Percentiles rank a stretch among this genome's conserved stretches.
Conservation (phyloP, 2,329 filamentous ascomycete species). For the Aspergillus pseudoviridinutans region DNA sequence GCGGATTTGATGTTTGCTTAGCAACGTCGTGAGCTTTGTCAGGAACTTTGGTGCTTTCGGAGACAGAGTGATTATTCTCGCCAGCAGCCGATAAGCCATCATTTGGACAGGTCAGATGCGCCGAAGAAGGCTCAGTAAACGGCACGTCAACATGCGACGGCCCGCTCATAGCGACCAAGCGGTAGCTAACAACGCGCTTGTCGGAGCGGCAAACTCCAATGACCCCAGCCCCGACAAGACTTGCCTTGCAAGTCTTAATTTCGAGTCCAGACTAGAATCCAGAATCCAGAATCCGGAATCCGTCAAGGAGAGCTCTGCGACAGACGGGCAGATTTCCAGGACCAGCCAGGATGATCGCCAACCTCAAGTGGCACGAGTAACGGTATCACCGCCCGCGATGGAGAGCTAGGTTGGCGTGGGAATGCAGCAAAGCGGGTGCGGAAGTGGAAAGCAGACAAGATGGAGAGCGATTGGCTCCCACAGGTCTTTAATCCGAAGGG, state of each 20-base stretch:
- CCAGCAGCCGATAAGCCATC: slow-evolving; percentile 3
- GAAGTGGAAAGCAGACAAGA: slow-evolving; percentile 6
- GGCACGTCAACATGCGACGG: slow-evolving; percentile 14
- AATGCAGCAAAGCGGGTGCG: slow-evolving; percentile 13
- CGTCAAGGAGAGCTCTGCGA: background rate
- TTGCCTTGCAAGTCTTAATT: background rate
- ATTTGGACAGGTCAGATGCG: slow-evolving; percentile 17
- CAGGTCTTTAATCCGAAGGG: background rate
- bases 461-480: slow-evolving; percentile 1
- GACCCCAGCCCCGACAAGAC: background rate
- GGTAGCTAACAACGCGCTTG: background rate
- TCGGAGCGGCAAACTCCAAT: background rate
- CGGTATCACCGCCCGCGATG: slow-evolving; percentile 19
- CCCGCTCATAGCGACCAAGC: slow-evolving; percentile 8
- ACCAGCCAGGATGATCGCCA: slow-evolving; percentile 1
- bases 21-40: background rate
- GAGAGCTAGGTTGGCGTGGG: slow-evolving; percentile 13
- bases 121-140: slow-evolving; percentile 14
- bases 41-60: slow-evolving; percentile 5
- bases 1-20: slow-evolving; percentile 15
- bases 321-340: background rate
- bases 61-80: background rate
- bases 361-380: slow-evolving; percentile 3
- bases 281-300: too few species aligned
- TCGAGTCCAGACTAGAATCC: background rate